Evolutionary conservation across 805 yeast species (phyloP).

Genomic region (Zygotorulaspora chibaensis): DNA sequence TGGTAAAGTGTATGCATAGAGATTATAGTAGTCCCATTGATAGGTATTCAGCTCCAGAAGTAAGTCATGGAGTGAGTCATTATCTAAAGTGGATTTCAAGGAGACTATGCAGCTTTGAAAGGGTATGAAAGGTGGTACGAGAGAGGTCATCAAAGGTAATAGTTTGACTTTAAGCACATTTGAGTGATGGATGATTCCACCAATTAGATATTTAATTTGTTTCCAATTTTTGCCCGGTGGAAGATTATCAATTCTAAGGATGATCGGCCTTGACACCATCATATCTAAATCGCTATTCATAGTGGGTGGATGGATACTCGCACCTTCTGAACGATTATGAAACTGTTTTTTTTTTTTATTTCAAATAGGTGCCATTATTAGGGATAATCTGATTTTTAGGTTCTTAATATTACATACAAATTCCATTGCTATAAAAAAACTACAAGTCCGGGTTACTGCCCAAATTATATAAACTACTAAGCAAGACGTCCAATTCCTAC

Average conservation of each 20-base stretch:
- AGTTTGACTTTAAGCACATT: constrained; percentile 30
- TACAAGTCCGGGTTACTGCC: neutral
- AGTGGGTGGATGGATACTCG: neutral
- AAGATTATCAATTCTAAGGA: constrained; percentile 30
- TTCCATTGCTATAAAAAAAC: constrained; percentile 1
- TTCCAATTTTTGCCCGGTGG: constrained; percentile 36
- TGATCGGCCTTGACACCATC: neutral
- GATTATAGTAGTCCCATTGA: constrained; percentile 32
- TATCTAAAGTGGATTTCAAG: constrained; percentile 18
- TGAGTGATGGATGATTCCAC: constrained; percentile 32
- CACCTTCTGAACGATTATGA: no score
- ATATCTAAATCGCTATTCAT: neutral
- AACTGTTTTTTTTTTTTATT: neutral
- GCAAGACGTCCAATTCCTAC: no score
- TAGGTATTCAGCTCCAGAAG: constrained; percentile 28
- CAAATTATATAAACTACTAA: neutral
- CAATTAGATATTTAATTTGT: constrained; percentile 32
- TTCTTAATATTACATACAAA: neutral
- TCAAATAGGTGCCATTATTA: neutral
- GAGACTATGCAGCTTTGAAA: constrained; percentile 32
- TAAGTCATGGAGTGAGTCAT: constrained; percentile 24
- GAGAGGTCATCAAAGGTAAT: constrained; percentile 31
- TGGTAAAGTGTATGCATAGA: constrained; percentile 29
- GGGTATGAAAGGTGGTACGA: constrained; percentile 33
- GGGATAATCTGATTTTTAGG: neutral